Conservation (phyloP, 257 asterid genomes). For the Capsicum pubescens region DNA sequence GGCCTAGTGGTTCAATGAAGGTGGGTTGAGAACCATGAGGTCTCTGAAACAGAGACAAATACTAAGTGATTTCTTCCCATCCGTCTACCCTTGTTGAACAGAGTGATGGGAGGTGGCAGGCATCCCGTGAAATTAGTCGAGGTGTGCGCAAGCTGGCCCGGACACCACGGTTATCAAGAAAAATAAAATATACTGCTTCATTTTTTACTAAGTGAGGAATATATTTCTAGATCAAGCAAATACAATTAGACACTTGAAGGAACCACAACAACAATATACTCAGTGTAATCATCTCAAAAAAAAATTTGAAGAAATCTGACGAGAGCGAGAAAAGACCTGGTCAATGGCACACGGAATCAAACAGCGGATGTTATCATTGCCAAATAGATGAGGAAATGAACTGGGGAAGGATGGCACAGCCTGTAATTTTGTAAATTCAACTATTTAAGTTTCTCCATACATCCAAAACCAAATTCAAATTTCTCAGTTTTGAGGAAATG, state of each 20-base stretch:
- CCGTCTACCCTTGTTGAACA: too few relatives aligned
- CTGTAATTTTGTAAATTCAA: slow-evolving; percentile 44
- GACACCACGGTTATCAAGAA: too few relatives aligned
- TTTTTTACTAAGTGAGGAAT: background rate
- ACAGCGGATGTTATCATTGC: slow-evolving; percentile 75
- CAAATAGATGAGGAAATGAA: slow-evolving; percentile 91
- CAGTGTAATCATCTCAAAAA: background rate
- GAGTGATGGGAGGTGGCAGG: too few relatives aligned
- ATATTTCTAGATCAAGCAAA: background rate
- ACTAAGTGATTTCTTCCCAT: too few relatives aligned
- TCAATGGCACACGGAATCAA: slow-evolving; percentile 98
- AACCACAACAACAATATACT: background rate
- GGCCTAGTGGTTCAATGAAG: too few relatives aligned
- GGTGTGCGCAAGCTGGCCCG: too few relatives aligned
- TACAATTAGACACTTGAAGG: background rate
- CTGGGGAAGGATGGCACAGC: slow-evolving; percentile 97
- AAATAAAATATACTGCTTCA: background rate
- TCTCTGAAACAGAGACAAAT: too few relatives aligned
- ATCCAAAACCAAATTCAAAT: slow-evolving; percentile 31
- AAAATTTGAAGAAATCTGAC: background rate
- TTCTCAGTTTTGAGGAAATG: background rate
- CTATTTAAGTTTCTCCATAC: background rate
- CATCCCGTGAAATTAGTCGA: too few relatives aligned
- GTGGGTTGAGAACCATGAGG: too few relatives aligned
- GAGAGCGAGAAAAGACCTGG: slow-evolving; percentile 63